These are phyloP conservation scores for Cladosporium sp. DNA, from an alignment of 2,329 filamentous ascomycete species.

Conservation along the genomic window DNA sequence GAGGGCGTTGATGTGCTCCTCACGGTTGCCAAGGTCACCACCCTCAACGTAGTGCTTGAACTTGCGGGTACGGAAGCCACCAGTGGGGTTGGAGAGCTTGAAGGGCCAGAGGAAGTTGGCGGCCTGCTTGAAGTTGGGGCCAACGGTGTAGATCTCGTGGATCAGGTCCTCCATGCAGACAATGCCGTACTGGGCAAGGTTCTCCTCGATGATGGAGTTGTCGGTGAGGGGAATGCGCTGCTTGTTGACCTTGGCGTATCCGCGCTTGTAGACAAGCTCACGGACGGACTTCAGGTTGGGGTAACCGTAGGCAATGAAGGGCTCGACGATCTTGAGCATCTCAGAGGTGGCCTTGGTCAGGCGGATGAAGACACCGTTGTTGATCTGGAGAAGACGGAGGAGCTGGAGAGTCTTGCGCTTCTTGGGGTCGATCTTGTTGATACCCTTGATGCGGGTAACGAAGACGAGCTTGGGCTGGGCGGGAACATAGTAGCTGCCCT, in stretches of 20 bases:
- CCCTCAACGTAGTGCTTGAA: slow-evolving; percentile 99
- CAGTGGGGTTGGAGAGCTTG: slow-evolving; percentile 98
- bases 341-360: slow-evolving; percentile 96
- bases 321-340: slow-evolving; percentile 98
- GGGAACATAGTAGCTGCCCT: slow-evolving; percentile 90
- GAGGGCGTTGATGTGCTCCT: slow-evolving; percentile 95
- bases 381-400: slow-evolving; percentile 99
- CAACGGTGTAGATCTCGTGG: slow-evolving; percentile 98
- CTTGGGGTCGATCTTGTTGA: slow-evolving; percentile 99
- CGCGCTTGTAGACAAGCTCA: slow-evolving; percentile 99
- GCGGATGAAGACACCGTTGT: slow-evolving; percentile 98
- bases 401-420: slow-evolving; percentile 99
- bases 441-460: slow-evolving; percentile 99
- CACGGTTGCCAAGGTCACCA: slow-evolving; percentile 97
- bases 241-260: slow-evolving; percentile 98
- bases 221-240: slow-evolving; percentile 95
- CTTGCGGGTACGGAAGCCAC: slow-evolving; percentile 94
- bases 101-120: slow-evolving; percentile 99
- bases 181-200: slow-evolving; percentile 96
- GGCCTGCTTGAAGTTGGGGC: slow-evolving; percentile 97
- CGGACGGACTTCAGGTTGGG: slow-evolving; percentile 99
- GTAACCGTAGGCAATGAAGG: slow-evolving; percentile 98
- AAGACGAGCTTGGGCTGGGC: slow-evolving; percentile 97
- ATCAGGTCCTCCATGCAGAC: slow-evolving; percentile 99
- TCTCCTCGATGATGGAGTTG: slow-evolving; percentile 96